Evolutionary conservation across 139 green algal species (phyloP).

Genomic region (Deuterostichococcus epilithicus): DNA sequence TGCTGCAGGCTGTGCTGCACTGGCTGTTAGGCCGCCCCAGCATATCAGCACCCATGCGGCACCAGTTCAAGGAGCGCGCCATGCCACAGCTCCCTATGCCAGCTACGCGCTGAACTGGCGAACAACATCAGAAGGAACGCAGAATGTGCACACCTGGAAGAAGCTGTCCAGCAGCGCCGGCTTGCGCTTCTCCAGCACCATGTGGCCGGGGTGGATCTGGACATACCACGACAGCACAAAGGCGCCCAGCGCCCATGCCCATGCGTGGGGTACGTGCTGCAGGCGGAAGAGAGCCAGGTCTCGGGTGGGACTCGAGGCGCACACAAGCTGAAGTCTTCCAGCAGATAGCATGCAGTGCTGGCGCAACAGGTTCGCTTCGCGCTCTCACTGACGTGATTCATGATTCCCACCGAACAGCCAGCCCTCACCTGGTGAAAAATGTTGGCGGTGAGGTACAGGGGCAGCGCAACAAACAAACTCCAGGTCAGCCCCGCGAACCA

Average conservation of each 20-base stretch:
- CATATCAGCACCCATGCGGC: too few species aligned
- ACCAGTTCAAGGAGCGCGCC: too few species aligned
- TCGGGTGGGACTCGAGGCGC: not conserved
- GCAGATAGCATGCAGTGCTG: too few species aligned
- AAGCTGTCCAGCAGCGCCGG: slow-evolving; percentile 78
- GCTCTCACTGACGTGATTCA: too few species aligned
- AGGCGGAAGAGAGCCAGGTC: not conserved
- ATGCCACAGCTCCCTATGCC: not conserved
- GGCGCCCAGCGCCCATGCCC: slow-evolving; percentile 46
- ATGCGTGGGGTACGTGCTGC: slow-evolving; percentile 38
- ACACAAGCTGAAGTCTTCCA: too few species aligned
- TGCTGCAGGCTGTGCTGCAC: too few species aligned
- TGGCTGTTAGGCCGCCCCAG: too few species aligned
- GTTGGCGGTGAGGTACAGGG: slow-evolving; percentile 52
- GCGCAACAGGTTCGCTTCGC: too few species aligned
- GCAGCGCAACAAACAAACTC: slow-evolving; percentile 48
- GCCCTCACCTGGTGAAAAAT: slow-evolving; percentile 33
- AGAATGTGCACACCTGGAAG: slow-evolving; percentile 60
- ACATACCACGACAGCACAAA: slow-evolving; percentile 57
- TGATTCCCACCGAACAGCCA: too few species aligned
- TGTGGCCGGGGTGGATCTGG: slow-evolving; percentile 68
- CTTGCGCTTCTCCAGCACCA: slow-evolving; percentile 63
- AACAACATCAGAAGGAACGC: too few species aligned
- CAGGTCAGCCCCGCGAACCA: slow-evolving; percentile 67
- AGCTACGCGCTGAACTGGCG: not conserved